Base-by-base conservation (phyloP, 1,284 basidiomycete species). In the Heliocybe sulcata region DNA sequence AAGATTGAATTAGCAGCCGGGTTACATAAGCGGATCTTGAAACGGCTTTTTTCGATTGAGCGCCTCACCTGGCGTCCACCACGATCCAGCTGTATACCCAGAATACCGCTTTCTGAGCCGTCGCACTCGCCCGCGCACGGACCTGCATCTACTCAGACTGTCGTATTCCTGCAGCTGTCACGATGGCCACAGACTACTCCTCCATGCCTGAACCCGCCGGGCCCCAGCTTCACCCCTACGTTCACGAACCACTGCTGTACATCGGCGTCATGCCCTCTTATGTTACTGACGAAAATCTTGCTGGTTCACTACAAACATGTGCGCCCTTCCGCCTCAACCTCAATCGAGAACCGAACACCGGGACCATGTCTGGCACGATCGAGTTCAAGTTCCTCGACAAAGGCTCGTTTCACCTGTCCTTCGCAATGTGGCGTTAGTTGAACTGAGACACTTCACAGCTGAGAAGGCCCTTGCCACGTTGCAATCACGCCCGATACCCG, bases 381-480 rank as follows among this genome's bases (percentile, higher is more conserved):
- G 85, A 90, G 68, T 91, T 91, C 74, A 87, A 80, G 68, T 84
- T 78, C 64, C 72, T 87, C 47, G 85, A 87, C 65, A 88, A 84
- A 77, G 88, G 88, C 89, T 61, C 66, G 77, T 67, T 55, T 19
- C 20, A 50, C 54, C 59, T 55, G 51, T 56, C 12, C 25, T 52
- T 55, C 59, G 57, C 49, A 51, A 14, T 22, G 16, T 35, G 54
- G 16, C 47, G 14, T 16, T 16, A 23, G 12, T 16, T 49, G n/a
- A 49, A 49, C 16, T 6, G 16, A 49, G 23, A 6, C 49, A 33
- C 58, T 55, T 49, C 63, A 8, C 66, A 94, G 92, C 91, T 60
- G 92, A 95, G 72, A 92, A 91, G 69, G 92, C 92, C 2, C 76
- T 94, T 14, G 87, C 90, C 14, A 91, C 87, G 12, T 76, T 94